Conservation (phyloP, 75 land plant genomes). For the Pinus tabuliformis region DNA sequence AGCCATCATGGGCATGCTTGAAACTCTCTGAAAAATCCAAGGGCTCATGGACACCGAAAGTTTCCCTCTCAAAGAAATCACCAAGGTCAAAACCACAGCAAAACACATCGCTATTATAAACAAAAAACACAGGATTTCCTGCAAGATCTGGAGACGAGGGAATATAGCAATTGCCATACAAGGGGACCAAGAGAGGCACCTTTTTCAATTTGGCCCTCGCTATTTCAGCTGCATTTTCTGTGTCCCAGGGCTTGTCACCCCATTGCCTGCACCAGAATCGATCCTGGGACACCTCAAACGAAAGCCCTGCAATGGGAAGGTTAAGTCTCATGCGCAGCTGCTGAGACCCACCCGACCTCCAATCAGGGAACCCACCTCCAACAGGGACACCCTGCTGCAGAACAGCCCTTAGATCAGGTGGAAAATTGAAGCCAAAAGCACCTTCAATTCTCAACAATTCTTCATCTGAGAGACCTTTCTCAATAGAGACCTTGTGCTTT, state of each 20-base stretch:
- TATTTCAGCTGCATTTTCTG: slow-evolving; percentile 44
- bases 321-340: slow-evolving; percentile 54
- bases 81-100: slow-evolving; percentile 46
- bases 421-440: slow-evolving; percentile 76
- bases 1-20: neutral
- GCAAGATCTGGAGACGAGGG: slow-evolving; percentile 49
- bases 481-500: slow-evolving; percentile 34
- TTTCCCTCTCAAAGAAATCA: slow-evolving; percentile 36
- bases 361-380: slow-evolving; percentile 92
- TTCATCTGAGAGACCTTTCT: slow-evolving; percentile 73
- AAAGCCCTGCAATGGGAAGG: slow-evolving; percentile 62
- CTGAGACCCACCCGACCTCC: slow-evolving; percentile 53
- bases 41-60: neutral
- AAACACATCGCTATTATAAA: slow-evolving; percentile 24
- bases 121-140: slow-evolving; percentile 64
- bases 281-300: slow-evolving; percentile 57
- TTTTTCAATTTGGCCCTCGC: slow-evolving; percentile 55
- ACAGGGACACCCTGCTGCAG: slow-evolving; percentile 76
- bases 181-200: slow-evolving; percentile 52
- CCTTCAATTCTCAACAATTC: slow-evolving; percentile 78
- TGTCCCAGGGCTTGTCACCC: slow-evolving; percentile 68
- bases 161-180: slow-evolving; percentile 54
- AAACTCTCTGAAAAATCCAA: slow-evolving; percentile 1
- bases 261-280: slow-evolving; percentile 73
- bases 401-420: slow-evolving; percentile 81